phyloP scores from a whole-genome alignment of 352 stramenopile species.

The Paralagenidium karlingii region DNA sequence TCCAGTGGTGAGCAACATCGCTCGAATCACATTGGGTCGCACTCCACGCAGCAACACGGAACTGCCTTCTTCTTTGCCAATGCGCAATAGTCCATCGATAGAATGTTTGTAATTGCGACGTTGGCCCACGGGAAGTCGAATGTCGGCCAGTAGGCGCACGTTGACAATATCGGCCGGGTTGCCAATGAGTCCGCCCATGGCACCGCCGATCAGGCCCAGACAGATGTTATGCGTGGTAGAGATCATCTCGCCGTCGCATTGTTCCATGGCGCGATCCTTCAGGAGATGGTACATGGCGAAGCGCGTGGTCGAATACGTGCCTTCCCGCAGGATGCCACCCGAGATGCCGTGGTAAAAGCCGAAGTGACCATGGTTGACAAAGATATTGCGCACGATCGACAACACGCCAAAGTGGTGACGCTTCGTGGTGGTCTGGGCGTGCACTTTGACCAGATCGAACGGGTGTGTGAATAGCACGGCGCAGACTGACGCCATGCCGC shows the following conservation, averaged over 20 bases:
- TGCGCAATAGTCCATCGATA: conserved; percentile 48
- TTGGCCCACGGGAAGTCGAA: conserved; percentile 35
- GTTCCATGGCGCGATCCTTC: conserved; percentile 57
- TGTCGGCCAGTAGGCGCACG: conserved; percentile 77
- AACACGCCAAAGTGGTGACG: conserved; percentile 49
- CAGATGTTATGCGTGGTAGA: conserved; percentile 54
- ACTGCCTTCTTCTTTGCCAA: conserved; percentile 53
- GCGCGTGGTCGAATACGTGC: conserved; percentile 74
- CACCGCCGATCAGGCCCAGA: conserved; percentile 53
- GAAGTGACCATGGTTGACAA: conserved; percentile 43
- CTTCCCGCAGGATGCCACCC: conserved; percentile 62
- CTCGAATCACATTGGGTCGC: conserved; percentile 72
- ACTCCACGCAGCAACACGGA: conserved; percentile 51
- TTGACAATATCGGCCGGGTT: conserved; percentile 78
- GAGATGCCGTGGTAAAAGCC: conserved; percentile 76
- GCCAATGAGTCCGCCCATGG: conserved; percentile 46
- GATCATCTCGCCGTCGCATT: conserved; percentile 51
- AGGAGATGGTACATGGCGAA: conserved; percentile 78
- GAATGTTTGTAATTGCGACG: conserved; percentile 76
- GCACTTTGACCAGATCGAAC: conserved; percentile 76
- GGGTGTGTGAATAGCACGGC: conserved; percentile 80
- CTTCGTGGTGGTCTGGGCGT: conserved; percentile 69
- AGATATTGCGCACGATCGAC: conserved; percentile 32
- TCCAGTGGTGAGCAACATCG: conserved; percentile 69
- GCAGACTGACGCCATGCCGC: conserved; percentile 61